These are phyloP conservation scores for Saccharomyces pastorianus DNA, from an alignment of 1,139 yeast genomes.

Conservation along the genomic window DNA sequence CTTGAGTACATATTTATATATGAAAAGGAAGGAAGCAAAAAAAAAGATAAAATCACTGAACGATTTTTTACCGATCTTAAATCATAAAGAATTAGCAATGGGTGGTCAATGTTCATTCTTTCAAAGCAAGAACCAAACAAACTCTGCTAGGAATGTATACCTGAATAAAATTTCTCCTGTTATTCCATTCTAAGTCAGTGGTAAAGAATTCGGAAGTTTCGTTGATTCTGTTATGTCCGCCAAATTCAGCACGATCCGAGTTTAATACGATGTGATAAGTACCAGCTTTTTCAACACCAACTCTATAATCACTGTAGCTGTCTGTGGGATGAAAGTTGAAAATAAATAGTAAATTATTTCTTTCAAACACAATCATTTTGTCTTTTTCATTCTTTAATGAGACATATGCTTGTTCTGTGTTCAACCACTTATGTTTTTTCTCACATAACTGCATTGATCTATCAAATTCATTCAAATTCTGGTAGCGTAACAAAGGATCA, in stretches of 20 bases:
- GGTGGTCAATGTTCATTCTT: constrained; percentile 4
- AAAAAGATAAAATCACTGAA: neutral
- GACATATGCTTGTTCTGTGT: constrained; percentile 73
- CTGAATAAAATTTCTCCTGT: constrained; percentile 65
- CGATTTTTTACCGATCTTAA: neutral
- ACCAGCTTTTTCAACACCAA: constrained; percentile 81
- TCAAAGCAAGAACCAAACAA: constrained; percentile 47
- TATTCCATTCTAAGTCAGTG: constrained; percentile 70
- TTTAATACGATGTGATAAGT: constrained; percentile 65
- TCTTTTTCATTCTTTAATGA: constrained; percentile 84
- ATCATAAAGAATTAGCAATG: neutral
- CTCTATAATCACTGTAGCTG: constrained; percentile 76
- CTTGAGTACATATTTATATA: too few species aligned
- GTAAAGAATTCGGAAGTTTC: constrained; percentile 56
- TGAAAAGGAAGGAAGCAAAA: neutral
- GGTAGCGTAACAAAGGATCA: constrained; percentile 73
- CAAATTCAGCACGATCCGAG: constrained; percentile 64
- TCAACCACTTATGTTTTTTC: constrained; percentile 59
- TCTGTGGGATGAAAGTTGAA: constrained; percentile 85
- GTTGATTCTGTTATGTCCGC: constrained; percentile 76
- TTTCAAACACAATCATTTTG: constrained; percentile 80
- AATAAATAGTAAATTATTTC: constrained; percentile 74
- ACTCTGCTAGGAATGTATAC: constrained; percentile 80
- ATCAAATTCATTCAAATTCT: constrained; percentile 71
- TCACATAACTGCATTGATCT: constrained; percentile 76